These are phyloP conservation scores for Capsella rubella DNA, from an alignment of 441 rosid species.

Conservation along the genomic window DNA sequence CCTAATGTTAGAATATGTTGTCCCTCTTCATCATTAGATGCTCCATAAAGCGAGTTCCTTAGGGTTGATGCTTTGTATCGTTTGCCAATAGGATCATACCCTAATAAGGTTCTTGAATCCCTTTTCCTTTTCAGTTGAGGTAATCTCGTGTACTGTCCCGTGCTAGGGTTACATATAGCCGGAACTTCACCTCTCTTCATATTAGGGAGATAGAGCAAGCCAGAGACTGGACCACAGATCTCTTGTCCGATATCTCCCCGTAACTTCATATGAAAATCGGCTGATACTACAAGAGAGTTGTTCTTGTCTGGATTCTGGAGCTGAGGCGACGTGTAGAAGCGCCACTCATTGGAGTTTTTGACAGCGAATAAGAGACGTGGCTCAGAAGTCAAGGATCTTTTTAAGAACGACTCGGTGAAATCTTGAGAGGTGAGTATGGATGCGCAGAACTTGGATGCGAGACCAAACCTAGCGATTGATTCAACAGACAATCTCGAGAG, in stretches of 20 bases:
- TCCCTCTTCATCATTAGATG: background rate
- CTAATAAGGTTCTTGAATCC: background rate
- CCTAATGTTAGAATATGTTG: constrained; percentile 1
- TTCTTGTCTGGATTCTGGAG: background rate
- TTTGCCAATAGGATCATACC: background rate
- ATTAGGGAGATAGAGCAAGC: background rate
- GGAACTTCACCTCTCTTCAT: background rate
- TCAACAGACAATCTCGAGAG: background rate
- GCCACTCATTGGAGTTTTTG: background rate
- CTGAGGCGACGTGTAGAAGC: background rate
- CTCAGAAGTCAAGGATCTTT: background rate
- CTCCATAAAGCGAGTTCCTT: background rate
- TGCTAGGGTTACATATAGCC: constrained; percentile 6
- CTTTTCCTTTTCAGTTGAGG: background rate
- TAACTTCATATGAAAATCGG: background rate
- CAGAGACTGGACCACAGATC: background rate
- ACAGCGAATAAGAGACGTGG: background rate
- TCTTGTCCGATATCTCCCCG: background rate
- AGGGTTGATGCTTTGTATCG: background rate
- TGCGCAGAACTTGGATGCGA: background rate
- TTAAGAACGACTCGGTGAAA: background rate
- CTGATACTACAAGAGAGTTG: background rate
- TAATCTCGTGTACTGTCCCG: background rate
- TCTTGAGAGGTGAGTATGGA: background rate
- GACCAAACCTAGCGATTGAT: background rate